A percentile compares a stretch with the other conserved stretches of the same genome.
Conservation (phyloP, 2,329 filamentous ascomycete genomes). For the Colletotrichum sp. region DNA sequence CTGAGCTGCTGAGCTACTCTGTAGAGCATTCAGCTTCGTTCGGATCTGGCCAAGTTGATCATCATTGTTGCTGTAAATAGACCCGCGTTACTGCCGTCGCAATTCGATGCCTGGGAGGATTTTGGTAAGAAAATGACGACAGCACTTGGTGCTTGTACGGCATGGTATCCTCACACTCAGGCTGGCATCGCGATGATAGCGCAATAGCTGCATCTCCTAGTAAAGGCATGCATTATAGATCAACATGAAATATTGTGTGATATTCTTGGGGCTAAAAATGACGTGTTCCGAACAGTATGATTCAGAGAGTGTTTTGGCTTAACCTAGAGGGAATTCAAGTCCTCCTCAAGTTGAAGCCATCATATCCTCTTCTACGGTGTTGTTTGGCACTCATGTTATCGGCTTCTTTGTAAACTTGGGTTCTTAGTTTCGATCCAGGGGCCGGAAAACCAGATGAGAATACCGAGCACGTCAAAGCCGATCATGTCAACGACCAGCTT, state of each 20-base stretch:
- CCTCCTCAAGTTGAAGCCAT: background rate
- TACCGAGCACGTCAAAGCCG: background rate
- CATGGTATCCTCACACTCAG: background rate
- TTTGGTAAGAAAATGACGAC: background rate
- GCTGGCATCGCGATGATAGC: background rate
- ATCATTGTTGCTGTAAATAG: background rate
- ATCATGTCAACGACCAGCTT: background rate
- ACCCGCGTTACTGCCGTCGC: background rate
- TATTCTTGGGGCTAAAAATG: background rate
- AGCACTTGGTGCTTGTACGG: background rate
- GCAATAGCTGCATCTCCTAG: background rate
- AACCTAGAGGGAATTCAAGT: background rate
- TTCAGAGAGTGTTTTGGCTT: background rate
- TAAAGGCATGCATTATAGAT: background rate
- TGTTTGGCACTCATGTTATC: background rate
- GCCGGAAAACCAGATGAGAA: background rate
- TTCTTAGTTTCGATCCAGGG: background rate
- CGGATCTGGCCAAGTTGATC: background rate
- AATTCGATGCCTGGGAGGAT: background rate
- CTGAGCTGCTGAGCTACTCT: background rate
- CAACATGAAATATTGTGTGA: background rate
- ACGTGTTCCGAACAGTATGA: background rate
- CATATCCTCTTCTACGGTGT: background rate
- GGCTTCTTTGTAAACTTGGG: background rate
- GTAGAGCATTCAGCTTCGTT: background rate